Evolutionary conservation across 164 flowering plant species (phyloP).

Genomic region (Brasenia schreberi): DNA sequence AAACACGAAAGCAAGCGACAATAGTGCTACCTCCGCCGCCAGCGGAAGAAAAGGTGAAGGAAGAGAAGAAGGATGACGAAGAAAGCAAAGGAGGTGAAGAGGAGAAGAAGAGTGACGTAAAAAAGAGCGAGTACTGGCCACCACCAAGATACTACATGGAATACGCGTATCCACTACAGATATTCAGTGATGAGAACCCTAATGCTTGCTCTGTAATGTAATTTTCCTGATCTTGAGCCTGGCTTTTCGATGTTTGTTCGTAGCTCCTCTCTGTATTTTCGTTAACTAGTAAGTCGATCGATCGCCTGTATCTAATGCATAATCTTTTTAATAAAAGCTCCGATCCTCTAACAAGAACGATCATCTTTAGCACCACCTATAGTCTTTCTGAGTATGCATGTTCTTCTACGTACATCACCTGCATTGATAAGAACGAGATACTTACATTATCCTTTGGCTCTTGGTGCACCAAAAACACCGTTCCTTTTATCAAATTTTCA

Average conservation of each 20-base stretch:
- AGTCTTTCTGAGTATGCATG: neutral
- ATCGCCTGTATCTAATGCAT: neutral
- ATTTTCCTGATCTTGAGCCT: neutral
- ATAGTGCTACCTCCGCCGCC: slow-evolving; percentile 37
- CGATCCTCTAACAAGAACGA: neutral
- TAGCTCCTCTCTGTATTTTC: neutral
- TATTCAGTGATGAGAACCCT: slow-evolving; percentile 86
- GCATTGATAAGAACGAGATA: too few species aligned
- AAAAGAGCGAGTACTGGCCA: slow-evolving; percentile 53
- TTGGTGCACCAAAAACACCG: too few species aligned
- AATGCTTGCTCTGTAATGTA: slow-evolving; percentile 72
- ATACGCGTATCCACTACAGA: slow-evolving; percentile 41
- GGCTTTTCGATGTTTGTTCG: neutral
- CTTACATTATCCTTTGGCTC: too few species aligned
- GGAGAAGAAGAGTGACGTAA: slow-evolving; percentile 30
- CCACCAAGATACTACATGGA: slow-evolving; percentile 22
- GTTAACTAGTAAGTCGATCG: neutral
- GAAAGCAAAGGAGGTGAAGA: slow-evolving; percentile 17
- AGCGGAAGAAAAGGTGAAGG: slow-evolving; percentile 18
- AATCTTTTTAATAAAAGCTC: neutral
- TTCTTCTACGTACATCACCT: neutral
- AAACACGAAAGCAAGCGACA: slow-evolving; percentile 44
- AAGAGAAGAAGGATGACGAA: slow-evolving; percentile 23
- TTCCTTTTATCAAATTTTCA: too few species aligned
- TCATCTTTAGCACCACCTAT: neutral